Evolutionary conservation across 2,329 filamentous ascomycete genomes (phyloP).

Genomic region (Curvularia spicifera): DNA sequence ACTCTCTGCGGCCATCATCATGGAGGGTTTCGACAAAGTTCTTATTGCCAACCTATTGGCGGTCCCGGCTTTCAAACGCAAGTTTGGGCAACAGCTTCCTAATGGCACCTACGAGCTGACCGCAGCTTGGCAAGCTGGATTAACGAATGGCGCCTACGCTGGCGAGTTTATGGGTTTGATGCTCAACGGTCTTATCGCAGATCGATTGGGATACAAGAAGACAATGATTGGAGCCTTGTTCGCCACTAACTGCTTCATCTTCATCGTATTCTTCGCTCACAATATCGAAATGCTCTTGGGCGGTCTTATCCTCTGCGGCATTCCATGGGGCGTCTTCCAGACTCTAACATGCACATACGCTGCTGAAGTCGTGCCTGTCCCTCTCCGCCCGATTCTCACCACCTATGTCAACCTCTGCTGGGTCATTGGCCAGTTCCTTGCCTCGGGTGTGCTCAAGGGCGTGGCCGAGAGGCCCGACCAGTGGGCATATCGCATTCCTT

Average conservation of each 20-base stretch:
- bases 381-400: slow-evolving; percentile 63
- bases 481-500: slow-evolving; percentile 71
- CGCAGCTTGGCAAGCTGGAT: slow-evolving; percentile 55
- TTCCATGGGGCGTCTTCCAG: slow-evolving; percentile 57
- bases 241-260: slow-evolving; percentile 42
- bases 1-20: slow-evolving; percentile 85
- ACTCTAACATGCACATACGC: slow-evolving; percentile 58
- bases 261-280: slow-evolving; percentile 47
- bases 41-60: slow-evolving; percentile 79
- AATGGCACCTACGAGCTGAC: slow-evolving; percentile 52
- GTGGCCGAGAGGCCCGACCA: slow-evolving; percentile 69
- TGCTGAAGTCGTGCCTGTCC: slow-evolving; percentile 70
- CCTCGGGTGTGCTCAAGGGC: slow-evolving; percentile 71
- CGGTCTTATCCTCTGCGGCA: slow-evolving; percentile 60
- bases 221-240: slow-evolving; percentile 47
- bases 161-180: slow-evolving; percentile 55
- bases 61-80: slow-evolving; percentile 54
- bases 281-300: slow-evolving; percentile 64
- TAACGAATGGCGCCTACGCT: slow-evolving; percentile 55
- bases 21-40: slow-evolving; percentile 88
- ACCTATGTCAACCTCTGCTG: slow-evolving; percentile 82
- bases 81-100: slow-evolving; percentile 49
- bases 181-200: slow-evolving; percentile 54
- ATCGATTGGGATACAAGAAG: slow-evolving; percentile 52
- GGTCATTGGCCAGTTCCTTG: slow-evolving; percentile 75